Evolutionary conservation across 306 rosid species (phyloP).

Genomic region (Trichosanthes cucumerina): DNA sequence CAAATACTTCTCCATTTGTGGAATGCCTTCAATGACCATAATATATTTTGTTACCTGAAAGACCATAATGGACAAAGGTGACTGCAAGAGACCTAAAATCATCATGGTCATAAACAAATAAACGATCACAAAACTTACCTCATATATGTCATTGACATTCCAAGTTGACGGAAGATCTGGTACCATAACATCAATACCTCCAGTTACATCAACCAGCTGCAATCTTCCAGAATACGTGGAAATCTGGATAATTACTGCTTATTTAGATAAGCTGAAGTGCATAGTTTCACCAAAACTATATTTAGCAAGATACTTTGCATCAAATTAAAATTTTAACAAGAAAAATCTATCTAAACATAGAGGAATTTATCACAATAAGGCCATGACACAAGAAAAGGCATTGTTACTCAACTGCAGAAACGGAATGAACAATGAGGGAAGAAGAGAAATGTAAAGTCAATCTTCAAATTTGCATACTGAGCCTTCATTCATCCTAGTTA

Average conservation of each 20-base stretch:
- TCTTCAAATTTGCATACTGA: neutral
- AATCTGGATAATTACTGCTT: conserved; percentile 36
- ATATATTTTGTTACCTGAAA: conserved; percentile 60
- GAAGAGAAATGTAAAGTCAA: neutral
- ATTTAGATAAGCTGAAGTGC: neutral
- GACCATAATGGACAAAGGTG: conserved; percentile 18
- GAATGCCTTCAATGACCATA: conserved; percentile 48
- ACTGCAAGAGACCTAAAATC: conserved; percentile 7
- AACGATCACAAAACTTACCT: conserved; percentile 34
- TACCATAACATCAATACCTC: conserved; percentile 63
- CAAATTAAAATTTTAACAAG: neutral
- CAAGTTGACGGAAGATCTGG: conserved; percentile 79
- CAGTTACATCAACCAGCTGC: conserved; percentile 80
- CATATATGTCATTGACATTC: conserved; percentile 42
- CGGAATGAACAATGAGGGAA: neutral
- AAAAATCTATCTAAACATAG: neutral
- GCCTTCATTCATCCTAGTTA: neutral
- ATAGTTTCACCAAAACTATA: neutral
- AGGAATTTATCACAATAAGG: neutral
- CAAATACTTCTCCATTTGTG: conserved; percentile 26
- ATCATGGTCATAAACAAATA: neutral
- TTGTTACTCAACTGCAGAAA: neutral
- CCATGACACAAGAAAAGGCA: neutral
- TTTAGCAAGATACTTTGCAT: neutral
- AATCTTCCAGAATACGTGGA: conserved; percentile 53